These are phyloP conservation scores for Casaregolazyma suthepensis DNA, from an alignment of 1,139 yeast species.

Conservation along the genomic window DNA sequence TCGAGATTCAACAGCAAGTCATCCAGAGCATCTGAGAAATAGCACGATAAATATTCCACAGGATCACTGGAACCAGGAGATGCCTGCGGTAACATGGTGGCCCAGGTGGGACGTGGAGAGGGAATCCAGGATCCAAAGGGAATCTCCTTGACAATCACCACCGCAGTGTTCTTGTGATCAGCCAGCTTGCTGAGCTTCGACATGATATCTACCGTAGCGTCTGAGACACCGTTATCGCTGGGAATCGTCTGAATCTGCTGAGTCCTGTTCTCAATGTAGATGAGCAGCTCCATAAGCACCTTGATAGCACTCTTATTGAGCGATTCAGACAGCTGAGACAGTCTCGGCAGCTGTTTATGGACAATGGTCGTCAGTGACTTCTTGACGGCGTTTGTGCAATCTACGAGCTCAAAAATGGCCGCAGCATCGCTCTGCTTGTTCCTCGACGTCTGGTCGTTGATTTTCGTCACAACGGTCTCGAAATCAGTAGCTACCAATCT, in stretches of 20 bases:
- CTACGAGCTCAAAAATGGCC: conserved; percentile 26
- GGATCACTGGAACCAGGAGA: conserved; percentile 32
- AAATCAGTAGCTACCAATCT: conserved; percentile 34
- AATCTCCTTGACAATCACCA: conserved; percentile 46
- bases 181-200: conserved; percentile 59
- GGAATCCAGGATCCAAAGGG: conserved; percentile 69
- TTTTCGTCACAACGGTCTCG: conserved; percentile 31
- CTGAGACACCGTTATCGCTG: conserved; percentile 62
- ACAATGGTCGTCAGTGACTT: conserved; percentile 16
- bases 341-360: conserved; percentile 18
- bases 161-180: conserved; percentile 53
- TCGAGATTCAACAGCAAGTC: conserved; percentile 58
- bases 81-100: conserved; percentile 14
- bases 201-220: conserved; percentile 60
- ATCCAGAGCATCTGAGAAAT: conserved; percentile 69
- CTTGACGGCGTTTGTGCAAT: conserved; percentile 20
- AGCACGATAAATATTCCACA: conserved; percentile 52
- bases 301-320: conserved; percentile 31
- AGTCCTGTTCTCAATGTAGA: conserved; percentile 50
- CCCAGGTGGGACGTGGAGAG: conserved; percentile 30
- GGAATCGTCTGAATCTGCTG: conserved; percentile 40
- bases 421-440: conserved; percentile 23
- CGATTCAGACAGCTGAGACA: conserved; percentile 19
- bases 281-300: conserved; percentile 53
- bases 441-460: conserved; percentile 26